Conservation (phyloP, 352 stramenopile species). For the Phytophthora multivora region DNA sequence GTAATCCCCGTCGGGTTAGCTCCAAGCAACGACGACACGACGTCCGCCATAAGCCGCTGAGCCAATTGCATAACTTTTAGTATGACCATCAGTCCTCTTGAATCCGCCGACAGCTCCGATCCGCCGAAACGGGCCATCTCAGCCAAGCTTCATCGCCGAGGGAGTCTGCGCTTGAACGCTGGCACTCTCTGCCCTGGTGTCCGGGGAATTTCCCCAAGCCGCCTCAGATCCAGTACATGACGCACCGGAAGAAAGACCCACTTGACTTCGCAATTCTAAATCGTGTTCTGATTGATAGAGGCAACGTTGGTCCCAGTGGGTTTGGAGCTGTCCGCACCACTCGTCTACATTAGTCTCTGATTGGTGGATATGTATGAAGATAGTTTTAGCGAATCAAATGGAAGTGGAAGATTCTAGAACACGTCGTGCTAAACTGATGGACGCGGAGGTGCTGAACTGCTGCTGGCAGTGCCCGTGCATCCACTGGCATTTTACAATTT, state of each 20-base stretch:
- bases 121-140: conserved; percentile 44
- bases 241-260: conserved; percentile 34
- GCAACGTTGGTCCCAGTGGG: not conserved
- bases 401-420: conserved; percentile 25
- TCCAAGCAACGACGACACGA: conserved; percentile 73
- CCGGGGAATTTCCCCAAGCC: conserved; percentile 92
- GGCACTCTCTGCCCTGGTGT: conserved; percentile 90
- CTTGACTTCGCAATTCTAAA: conserved; percentile 94
- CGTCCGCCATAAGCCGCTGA: conserved; percentile 63
- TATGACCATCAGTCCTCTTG: conserved; percentile 88
- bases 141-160: conserved; percentile 65
- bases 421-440: conserved; percentile 10
- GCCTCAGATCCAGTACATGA: conserved; percentile 25
- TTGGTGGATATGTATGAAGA: not conserved
- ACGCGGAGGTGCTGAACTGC: too few species aligned
- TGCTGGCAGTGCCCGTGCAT: too few species aligned
- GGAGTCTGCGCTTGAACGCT: conserved; percentile 81
- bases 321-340: conserved; percentile 21
- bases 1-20: conserved; percentile 92
- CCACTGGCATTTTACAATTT: conserved; percentile 2
- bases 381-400: conserved; percentile 17
- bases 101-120: conserved; percentile 50
- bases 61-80: conserved; percentile 94
- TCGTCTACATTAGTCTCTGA: conserved; percentile 10
- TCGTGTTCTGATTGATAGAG: conserved; percentile 74